These are phyloP conservation scores for Plectosphaerella sp. DNA, from an alignment of 2,329 filamentous ascomycete species.

Conservation along the genomic window DNA sequence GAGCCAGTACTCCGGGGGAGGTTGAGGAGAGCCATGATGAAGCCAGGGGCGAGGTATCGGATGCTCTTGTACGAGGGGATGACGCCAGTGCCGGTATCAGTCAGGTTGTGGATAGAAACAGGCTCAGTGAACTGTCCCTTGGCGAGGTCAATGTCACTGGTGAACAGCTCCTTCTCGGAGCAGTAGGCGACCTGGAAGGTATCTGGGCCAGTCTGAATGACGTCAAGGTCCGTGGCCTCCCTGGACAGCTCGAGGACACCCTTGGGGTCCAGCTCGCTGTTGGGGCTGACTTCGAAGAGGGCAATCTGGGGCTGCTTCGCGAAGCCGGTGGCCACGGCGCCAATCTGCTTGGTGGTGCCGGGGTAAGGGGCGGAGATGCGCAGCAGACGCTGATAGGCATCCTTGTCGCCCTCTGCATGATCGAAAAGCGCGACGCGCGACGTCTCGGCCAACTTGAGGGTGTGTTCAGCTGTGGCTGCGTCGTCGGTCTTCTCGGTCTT, in stretches of 20 bases:
- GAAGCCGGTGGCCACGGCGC: slow-evolving; percentile 74
- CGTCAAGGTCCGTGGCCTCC: slow-evolving; percentile 67
- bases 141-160: slow-evolving; percentile 47
- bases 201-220: slow-evolving; percentile 56
- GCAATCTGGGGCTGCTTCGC: slow-evolving; percentile 73
- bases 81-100: slow-evolving; percentile 36
- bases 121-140: too few species aligned
- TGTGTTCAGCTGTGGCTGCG: slow-evolving; percentile 15
- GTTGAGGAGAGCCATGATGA: slow-evolving; percentile 55
- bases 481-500: slow-evolving; percentile 14
- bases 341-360: slow-evolving; percentile 56
- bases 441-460: slow-evolving; percentile 43
- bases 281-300: slow-evolving; percentile 65
- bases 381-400: slow-evolving; percentile 55
- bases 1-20: slow-evolving; percentile 54
- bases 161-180: slow-evolving; percentile 69
- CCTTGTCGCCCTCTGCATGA: slow-evolving; percentile 40
- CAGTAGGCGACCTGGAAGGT: slow-evolving; percentile 75
- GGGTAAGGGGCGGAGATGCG: slow-evolving; percentile 45
- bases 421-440: slow-evolving; percentile 50
- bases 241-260: slow-evolving; percentile 45
- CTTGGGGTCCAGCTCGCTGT: slow-evolving; percentile 42
- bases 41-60: slow-evolving; percentile 54
- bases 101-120: slow-evolving; percentile 47
- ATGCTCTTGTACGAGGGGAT: slow-evolving; percentile 53